Evolutionary conservation across 2,329 filamentous ascomycete species (phyloP), one percentile per base, ranked within the genome.

Genomic region (Claviceps sp.): DNA sequence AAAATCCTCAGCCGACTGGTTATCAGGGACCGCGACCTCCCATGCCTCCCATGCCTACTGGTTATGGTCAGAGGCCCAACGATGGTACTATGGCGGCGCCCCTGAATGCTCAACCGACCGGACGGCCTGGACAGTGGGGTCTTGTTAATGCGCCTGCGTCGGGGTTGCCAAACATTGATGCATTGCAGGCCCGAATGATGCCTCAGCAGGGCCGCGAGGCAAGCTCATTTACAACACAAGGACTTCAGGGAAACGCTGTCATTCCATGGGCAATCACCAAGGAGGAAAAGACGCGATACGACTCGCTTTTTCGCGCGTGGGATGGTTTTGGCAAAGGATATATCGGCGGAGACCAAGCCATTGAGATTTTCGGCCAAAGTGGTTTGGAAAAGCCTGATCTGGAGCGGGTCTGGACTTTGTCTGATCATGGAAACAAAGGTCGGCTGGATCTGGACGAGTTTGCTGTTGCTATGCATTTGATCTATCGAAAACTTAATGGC

Each of bases 201-300:
- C 93, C 93, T 22, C 91, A 98, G 64, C 82, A 87, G 59, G 93
- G 93, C 45, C 85, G 93, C 39, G 93, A 97, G 68, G 78, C 82
- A 56, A 86, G 85, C 26, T 77, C 74, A 17, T 97, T 87, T 61
- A 95, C 88, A 7, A 91, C 90, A 1, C 81, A 85, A 54, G 91
- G 91, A 5, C 76, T 98, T 10, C 84, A 89, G 56, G 93, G 93
- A 50, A 97, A 95, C 69, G 93, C 93, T 1, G 91, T 89, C 7
- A 91, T 98, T 62, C 93, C 93, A 0, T 98, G 93, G 93, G 90
- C 93, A 16, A 93, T 98, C 55, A 98, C 93, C 4, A 98, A 98
- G 67, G 90, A 96, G 57, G 93, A 98, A 69, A 98, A 98, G 75
- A 91, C 87, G 55, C 85, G 94, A 56, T 98, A 98, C 60, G 93